Evolutionary conservation across 805 yeast genomes (phyloP).

Genomic region (Pichia exigua): DNA sequence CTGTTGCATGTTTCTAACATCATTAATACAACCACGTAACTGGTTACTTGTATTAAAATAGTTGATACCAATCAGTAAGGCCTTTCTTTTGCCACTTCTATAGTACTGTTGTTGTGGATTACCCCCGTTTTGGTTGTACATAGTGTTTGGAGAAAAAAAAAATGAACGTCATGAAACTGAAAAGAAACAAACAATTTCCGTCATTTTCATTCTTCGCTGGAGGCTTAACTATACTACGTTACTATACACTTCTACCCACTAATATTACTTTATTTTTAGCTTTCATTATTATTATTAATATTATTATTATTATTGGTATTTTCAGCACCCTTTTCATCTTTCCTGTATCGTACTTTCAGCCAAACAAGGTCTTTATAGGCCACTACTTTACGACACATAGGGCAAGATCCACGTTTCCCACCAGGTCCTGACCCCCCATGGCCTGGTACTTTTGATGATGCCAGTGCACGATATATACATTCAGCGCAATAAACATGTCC

Average conservation of each 20-base stretch:
- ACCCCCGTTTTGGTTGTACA: not conserved
- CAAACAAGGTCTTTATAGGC: slow-evolving; percentile 26
- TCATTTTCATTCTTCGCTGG: not conserved
- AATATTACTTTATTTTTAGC: too few relatives aligned
- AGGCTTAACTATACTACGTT: too few relatives aligned
- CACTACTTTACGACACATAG: slow-evolving; percentile 27
- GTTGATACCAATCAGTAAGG: slow-evolving; percentile 70
- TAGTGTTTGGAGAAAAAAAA: not conserved
- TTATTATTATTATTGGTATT: not conserved
- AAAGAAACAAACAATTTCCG: not conserved
- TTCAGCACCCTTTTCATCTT: not conserved
- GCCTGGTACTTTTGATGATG: slow-evolving; percentile 32
- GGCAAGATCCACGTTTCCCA: slow-evolving; percentile 23
- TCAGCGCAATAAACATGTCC: slow-evolving; percentile 52
- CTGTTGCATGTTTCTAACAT: slow-evolving; percentile 46
- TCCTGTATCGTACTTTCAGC: slow-evolving; percentile 20
- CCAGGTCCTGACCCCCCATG: slow-evolving; percentile 4
- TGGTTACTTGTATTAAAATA: slow-evolving; percentile 57
- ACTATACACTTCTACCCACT: too few relatives aligned
- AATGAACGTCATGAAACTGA: not conserved
- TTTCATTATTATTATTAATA: too few relatives aligned
- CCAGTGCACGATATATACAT: slow-evolving; percentile 43
- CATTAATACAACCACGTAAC: slow-evolving; percentile 76
- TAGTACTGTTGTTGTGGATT: not conserved
- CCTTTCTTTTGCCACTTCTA: slow-evolving; percentile 41